Base-by-base conservation (phyloP, 2,329 filamentous ascomycete species). In the Botryotinia convoluta region DNA sequence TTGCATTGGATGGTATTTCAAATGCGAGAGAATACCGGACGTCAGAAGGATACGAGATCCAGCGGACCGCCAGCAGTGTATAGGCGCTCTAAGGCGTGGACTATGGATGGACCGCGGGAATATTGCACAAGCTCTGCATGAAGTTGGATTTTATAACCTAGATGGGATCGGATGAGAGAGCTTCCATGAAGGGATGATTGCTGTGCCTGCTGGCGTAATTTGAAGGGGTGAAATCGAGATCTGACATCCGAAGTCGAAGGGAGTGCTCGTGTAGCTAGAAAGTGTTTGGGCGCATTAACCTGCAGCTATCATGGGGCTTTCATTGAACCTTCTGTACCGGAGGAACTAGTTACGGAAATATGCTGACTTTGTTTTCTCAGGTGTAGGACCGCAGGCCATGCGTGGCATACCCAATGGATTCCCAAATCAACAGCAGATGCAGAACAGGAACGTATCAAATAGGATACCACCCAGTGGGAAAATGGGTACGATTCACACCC, bases 401-500 rank as follows among this genome's bases (percentile, higher is more conserved):
- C 87, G 89, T 70, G 87, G 88, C 78, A 86, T 91, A 83, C 89
- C 89, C 71, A 85, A 85, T 78, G 87, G 86, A 76, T 91, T 90
- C 81, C 86, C 85, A 77, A 84, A 84, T 78, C 88, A 89, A 78
- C 88, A 88, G 81, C 88, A 88, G 81, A 75, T 85, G 73, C 89
- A 89, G 78, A 86, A 85, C 77, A 86, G 89, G 80, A 83, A 84
- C 76, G 86, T 86, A 60, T 85, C 89, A 71, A 88, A 82, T 81
- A 86, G 89, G 79, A 84, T 91, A 86, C 89, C 88, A 73, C 88
- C 88, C 72, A 90, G 89, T 78, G 89, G 89, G 72, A 91, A 91
- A 82, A 82, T 90, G 85, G 87, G 89, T 91, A 86, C 81, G 84
- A 79, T 72, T 68, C 51, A 69, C 29, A 32, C 18, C 71, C 71